Conservation (phyloP, 768 basidiomycete species). For the Mycena vitilis region DNA sequence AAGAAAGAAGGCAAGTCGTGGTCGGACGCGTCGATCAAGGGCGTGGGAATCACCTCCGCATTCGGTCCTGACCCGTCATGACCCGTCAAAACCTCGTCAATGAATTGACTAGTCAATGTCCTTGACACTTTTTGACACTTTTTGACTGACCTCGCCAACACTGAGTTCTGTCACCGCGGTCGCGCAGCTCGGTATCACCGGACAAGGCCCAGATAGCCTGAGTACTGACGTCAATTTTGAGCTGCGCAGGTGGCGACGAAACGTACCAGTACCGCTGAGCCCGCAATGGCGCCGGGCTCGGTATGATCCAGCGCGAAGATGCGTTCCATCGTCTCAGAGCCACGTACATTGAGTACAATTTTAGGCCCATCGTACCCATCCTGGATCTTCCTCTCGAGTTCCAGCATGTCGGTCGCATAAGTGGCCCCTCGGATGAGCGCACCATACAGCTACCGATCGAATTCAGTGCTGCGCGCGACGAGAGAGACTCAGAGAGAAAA, state of each 20-base stretch:
- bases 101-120: no score
- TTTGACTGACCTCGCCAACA: no score
- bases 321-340: conserved; percentile 5
- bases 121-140: no score
- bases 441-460: neutral
- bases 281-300: conserved; percentile 14
- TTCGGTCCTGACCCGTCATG: no score
- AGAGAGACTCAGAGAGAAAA: no score
- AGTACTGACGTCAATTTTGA: no score
- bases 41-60: no score
- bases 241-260: neutral
- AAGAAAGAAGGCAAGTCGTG: no score
- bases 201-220: conserved; percentile 6
- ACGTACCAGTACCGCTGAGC: conserved; percentile 9
- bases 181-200: neutral
- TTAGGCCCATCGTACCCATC: neutral
- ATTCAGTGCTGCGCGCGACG: no score
- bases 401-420: neutral
- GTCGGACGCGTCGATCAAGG: no score
- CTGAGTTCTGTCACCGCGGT: neutral
- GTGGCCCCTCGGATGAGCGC: conserved; percentile 3
- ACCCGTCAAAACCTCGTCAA: no score
- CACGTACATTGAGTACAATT: neutral
- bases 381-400: neutral
- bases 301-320: conserved; percentile 5